Evolutionary conservation across 306 rosid species (phyloP), one percentile per base, ranked within the genome.

Genomic region (Trifolium subterraneum): DNA sequence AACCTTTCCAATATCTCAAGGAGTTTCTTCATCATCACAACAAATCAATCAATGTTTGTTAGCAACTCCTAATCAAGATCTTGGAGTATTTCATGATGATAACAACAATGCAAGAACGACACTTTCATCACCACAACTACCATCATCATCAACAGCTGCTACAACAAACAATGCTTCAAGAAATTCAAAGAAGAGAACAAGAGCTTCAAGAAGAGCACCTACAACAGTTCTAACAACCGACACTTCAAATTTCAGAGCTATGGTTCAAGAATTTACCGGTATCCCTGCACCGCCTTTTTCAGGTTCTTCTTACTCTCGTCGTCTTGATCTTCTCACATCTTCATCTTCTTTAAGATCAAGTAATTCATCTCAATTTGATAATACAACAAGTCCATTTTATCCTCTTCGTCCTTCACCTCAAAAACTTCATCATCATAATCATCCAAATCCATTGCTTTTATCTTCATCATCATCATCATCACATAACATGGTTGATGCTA

Each of bases 241-340:
- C 83, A 91, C 97, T 8, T 81, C 97, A 0, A 93, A 93, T 69
- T 93, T 93, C 84, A 72, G 98, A 74, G 97, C 97, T 79, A 93
- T 89, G 98, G 98, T 93, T 75, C 98, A 93, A 79, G 97, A 93
- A 35, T 93, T 93, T 79, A 93, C 98, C 0, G 98, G 98, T 27
- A 89, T 91, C 73, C 97, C 98, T 1, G 88, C 97, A 12, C 96
- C 94, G 0, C 97, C 98, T 0, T 93, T 91, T 20, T 84, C 97
- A 2, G 68, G 78, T 22, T 80, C 92, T 0, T 72, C 90, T 1
- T 89, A 80, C 71, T 81, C 94, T 39, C 85, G 96, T 19, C 73
- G 94, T 60, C 82, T 92, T 4, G 96, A 92, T 81, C 96, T 88
- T 74, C 87, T 90, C 59, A 75, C 89, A 1, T 76, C 78, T 0